A percentile compares a stretch with the other conserved stretches of the same genome.
These are phyloP conservation scores for Meira nashicola DNA, from an alignment of 1,284 basidiomycete genomes.

Conservation along the genomic window DNA sequence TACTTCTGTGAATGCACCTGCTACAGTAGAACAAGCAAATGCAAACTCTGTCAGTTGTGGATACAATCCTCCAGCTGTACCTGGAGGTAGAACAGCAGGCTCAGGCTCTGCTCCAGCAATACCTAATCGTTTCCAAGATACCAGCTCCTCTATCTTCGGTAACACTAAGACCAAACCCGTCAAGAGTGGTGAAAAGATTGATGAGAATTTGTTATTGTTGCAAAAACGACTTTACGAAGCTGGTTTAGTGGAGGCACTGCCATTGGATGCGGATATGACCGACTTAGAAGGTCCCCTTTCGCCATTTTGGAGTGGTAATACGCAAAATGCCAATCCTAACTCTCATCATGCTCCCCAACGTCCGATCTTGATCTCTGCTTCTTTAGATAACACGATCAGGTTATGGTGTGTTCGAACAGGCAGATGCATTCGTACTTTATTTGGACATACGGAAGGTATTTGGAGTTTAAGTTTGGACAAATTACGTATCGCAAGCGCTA, in stretches of 20 bases:
- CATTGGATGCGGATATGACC: constrained; percentile 43
- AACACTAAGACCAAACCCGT: neutral
- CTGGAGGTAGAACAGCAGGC: constrained; percentile 18
- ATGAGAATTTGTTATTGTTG: constrained; percentile 29
- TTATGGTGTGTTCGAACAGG: constrained; percentile 91
- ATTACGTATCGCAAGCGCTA: constrained; percentile 81
- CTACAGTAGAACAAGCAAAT: neutral
- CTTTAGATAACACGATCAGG: constrained; percentile 92
- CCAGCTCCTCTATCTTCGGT: neutral
- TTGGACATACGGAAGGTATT: constrained; percentile 88
- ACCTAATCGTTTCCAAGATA: constrained; percentile 12
- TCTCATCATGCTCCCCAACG: constrained; percentile 17
- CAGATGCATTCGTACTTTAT: constrained; percentile 74
- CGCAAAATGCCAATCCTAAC: neutral
- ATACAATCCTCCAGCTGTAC: constrained; percentile 20
- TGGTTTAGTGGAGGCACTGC: constrained; percentile 40
- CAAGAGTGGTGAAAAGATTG: constrained; percentile 21
- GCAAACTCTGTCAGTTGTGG: constrained; percentile 10
- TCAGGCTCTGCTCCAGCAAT: constrained; percentile 15
- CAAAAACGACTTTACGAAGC: constrained; percentile 41
- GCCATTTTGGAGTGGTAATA: neutral
- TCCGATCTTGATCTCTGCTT: constrained; percentile 77
- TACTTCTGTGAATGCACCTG: neutral
- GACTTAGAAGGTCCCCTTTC: constrained; percentile 32
- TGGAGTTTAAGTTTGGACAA: constrained; percentile 93